Evolutionary conservation across 1,284 basidiomycete genomes (phyloP).

Genomic region (Anthracocystis walkeri): DNA sequence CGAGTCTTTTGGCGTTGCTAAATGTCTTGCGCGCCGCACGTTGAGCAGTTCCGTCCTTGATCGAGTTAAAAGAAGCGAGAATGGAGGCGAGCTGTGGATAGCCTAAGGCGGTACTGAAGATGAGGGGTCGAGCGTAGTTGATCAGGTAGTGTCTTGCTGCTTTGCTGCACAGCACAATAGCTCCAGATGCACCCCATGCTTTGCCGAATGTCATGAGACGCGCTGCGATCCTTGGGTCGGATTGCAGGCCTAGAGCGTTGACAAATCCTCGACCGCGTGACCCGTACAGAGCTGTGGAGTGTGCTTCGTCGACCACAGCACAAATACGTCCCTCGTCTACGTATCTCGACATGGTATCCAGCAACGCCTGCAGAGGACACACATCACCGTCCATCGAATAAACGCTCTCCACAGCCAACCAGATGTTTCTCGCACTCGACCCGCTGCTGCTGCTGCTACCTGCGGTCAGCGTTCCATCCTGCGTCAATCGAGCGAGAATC

Average conservation of each 20-base stretch:
- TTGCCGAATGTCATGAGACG: conserved; percentile 67
- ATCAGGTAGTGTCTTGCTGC: conserved; percentile 84
- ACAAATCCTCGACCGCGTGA: conserved; percentile 49
- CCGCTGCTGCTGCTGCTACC: conserved; percentile 5
- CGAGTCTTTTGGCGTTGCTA: conserved; percentile 12
- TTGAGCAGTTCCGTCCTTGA: conserved; percentile 78
- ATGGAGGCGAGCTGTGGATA: conserved; percentile 73
- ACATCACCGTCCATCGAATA: conserved; percentile 98
- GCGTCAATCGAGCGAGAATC: conserved; percentile 15
- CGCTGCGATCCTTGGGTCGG: conserved; percentile 36
- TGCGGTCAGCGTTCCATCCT: conserved; percentile 10
- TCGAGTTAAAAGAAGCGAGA: conserved; percentile 81
- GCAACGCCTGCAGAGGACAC: conserved; percentile 79
- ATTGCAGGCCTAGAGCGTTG: conserved; percentile 38
- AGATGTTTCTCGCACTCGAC: conserved; percentile 51
- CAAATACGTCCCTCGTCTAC: conserved; percentile 72
- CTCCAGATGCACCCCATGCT: conserved; percentile 70
- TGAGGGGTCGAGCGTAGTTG: conserved; percentile 89
- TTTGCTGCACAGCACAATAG: conserved; percentile 80
- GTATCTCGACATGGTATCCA: conserved; percentile 74
- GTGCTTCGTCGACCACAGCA: conserved; percentile 79
- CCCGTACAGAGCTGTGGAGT: conserved; percentile 83
- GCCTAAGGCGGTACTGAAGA: conserved; percentile 60
- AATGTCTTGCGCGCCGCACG: conserved; percentile 56
- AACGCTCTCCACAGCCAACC: conserved; percentile 84